Evolutionary conservation across 257 asterid genomes (phyloP), one percentile per base, ranked within the genome.

Genomic region (Nicotiana knightiana): DNA sequence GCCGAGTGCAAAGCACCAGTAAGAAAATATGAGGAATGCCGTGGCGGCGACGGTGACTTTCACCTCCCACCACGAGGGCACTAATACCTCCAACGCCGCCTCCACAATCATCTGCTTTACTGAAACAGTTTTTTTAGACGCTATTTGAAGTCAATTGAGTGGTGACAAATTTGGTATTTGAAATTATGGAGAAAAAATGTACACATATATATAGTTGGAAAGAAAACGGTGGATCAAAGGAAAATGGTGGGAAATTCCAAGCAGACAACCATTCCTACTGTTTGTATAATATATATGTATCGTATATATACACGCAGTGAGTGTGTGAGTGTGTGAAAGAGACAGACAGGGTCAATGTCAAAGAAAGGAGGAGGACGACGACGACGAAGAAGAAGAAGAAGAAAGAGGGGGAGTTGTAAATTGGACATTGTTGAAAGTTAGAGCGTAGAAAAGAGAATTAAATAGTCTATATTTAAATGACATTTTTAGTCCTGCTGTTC

Each of bases 41-140:
- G 95, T 93, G 17, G 97, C 92, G 48, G 89, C 93, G 55, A 89
- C 85, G 35, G 99, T 88, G 63, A 93, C 87, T 85, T 95, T 94
- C 82, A 95, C 87, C 88, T 95, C 98, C 97, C 93, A 89, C 97
- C 97, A 91, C 12, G 99, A 92, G 82, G 98, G 98, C 68, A 92
- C 18, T 8, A 93, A 77, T 82, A 87, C 91, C 67, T 91, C 67
- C 43, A 73, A 73, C 81, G 89, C 83, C 84, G 91, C 87, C 84
- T 91, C 89, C 81, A 85, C 84, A 83, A 80, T 63, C 93, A 88
- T 84, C 48, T 43, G 48, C 11, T 43, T 43, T 43, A 43, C 10
- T 43, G 48, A 43, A 43, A 43, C 48, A 7, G 1, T 43, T 39
- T 43, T 43, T 39, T 43, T 7, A 43, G 48, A 43, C 48, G 48